Base-by-base conservation (phyloP, 352 stramenopile species). In the Saprolegnia parasitica region DNA sequence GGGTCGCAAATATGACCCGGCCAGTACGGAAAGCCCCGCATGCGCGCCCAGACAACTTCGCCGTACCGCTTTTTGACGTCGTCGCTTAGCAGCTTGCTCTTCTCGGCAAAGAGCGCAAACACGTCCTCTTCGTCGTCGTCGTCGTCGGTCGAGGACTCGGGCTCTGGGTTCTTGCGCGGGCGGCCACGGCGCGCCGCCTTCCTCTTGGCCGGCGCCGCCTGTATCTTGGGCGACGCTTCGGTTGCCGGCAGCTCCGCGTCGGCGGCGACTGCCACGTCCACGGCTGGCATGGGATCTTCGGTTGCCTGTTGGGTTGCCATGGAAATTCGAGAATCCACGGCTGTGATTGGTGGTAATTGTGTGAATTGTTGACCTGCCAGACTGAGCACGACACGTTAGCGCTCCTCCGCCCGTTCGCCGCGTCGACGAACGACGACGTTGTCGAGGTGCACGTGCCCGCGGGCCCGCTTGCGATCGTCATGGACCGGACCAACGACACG, bases 1-100 rank as follows among this genome's bases (percentile, higher is more conserved):
- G 84, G 86, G 56, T 92, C 81, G 21, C 77, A 82, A 63, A 94
- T 88, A 50, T 93, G 73, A 29, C 76, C 83, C 23, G 86, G 86
- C 86, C 86, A 94, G 74, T 87, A 94, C 45, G 86, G 86, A 60
- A 86, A 94, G 4, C 86, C 79, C 9, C 74, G 76, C 84, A 94
- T 94, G 62, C 87, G 89, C n/a, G 78, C 83, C 86, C 86, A 94
- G 56, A 86, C 81, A 52, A 94, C 86, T 62, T 81, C 70, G 55
- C 86, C 86, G 72, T 88, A 94, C 60, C 81, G 49, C 8, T 29
- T 23, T 32, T 9, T 67, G 13, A 55, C 40, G 5, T 67, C 35
- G 6, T 40, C 5, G n/a, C 20, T 9, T 0, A 67, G 37, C 21
- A 55, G n/a, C 11, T 37, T 42, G 26, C 45, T 67, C 42, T 52